Base-by-base conservation (phyloP, 345 rosid genomes). In the Syzygium aromaticum region DNA sequence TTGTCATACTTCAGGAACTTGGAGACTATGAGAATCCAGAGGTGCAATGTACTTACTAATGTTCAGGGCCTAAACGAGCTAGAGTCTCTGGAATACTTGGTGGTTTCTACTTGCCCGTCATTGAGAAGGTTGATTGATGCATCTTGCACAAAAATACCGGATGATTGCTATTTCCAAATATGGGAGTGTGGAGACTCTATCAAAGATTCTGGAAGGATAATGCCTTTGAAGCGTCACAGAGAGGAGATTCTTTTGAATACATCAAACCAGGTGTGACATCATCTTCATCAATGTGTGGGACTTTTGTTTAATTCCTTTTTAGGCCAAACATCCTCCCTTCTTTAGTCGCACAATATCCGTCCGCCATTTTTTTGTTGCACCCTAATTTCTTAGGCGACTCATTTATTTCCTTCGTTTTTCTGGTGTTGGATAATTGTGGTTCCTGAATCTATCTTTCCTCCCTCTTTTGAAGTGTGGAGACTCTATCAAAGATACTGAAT, bases 181-280 rank as follows among this genome's bases (percentile, higher is more conserved):
- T 2, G 8, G 30, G 1, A 2, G 1, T n/a, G 16, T n/a, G 67
- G 3, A 13, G 8, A 12, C 67, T 1, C 15, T 59, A 2, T 59
- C 64, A 11, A 0, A 59, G 30, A 27, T 1, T 51, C 52, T 51
- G 12, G 52, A 2, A 9, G 52, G 0, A 4, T 4, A 52, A 52
- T 52, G 7, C 7, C 2, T 27, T 15, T 5, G 67, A 59, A 27
- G 16, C 17, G 0, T 61, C 5, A 61, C 13, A 61, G 1, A 5
- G 13, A 57, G n/a, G 28, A 23, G n/a, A 4, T 10, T 57, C n/a
- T 11, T 11, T 12, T 5, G 13, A 19, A 57, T 10, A 4, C n/a
- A 57, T 57, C 63, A 10, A 57, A 25, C 5, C 27, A 59, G 30
- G 30, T 59, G 28, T 7, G 15, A 11, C 15, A 57, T 54, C 57